Evolutionary conservation across 257 asterid species (phyloP), one percentile per base, ranked within the genome.

Genomic region (Gentiana dahurica): DNA sequence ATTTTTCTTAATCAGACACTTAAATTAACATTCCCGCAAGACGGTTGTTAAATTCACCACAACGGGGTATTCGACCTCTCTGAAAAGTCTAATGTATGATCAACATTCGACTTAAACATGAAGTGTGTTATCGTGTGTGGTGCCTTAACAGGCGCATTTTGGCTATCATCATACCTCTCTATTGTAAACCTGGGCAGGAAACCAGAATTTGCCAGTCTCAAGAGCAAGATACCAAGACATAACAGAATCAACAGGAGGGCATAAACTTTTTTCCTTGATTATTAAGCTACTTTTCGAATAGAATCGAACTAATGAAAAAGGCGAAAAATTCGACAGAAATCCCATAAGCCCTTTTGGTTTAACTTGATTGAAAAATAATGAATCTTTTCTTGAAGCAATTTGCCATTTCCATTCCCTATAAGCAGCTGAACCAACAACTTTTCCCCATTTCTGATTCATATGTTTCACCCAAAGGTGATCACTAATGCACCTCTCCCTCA

Each of bases 111-210:
- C 24, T 15, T 15, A 15, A 15, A 15, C 24, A 15, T 15, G 24
- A 15, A 15, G 24, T 15, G 24, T 15, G 24, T 15, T 15, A 15
- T 15, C 24, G 0, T 15, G 24, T 15, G 24, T 24, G 24, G 24
- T 24, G 24, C 24, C 0, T 24, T 24, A 24, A 24, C 24, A 24
- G 24, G 24, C 0, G 24, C 24, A 53, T 32, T 47, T 34, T 1
- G 6, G 8, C 57, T 55, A 50, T 45, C 35, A 60, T 48, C 13
- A 41, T 63, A 87, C 97, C 95, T 89, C 95, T 2, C 95, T 89
- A 55, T 89, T 89, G 47, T 83, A 89, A 50, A 89, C 94, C 77
- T 89, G 97, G 2, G 95, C 95, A 57, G 94, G 95, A 61, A 89
- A 86, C 83, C 93, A 79, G 62, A 86, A 86, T 33, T 65, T 66